Evolutionary conservation across 345 rosid genomes (phyloP).

Genomic region (Clausena lansium): DNA sequence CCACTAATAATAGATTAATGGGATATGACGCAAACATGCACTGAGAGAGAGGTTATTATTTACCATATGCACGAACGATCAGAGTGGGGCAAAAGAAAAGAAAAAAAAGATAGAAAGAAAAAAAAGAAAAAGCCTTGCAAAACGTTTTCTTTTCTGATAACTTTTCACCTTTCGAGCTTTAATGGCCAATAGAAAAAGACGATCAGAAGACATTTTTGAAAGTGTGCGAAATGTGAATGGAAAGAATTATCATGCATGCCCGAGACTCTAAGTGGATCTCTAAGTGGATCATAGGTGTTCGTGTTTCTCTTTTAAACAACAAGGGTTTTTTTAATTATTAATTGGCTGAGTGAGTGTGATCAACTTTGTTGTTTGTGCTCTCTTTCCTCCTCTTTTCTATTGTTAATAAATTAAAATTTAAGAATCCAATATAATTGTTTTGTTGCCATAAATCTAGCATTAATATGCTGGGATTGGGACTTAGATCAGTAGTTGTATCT

Average conservation of each 20-base stretch:
- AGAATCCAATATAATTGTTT: neutral
- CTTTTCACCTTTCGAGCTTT: no score
- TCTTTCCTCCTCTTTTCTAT: neutral
- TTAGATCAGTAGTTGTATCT: neutral
- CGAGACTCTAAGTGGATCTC: slow-evolving; percentile 7
- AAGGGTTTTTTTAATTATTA: slow-evolving; percentile 1
- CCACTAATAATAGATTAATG: neutral
- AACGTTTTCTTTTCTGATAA: neutral
- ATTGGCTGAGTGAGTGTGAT: neutral
- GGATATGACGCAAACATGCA: slow-evolving; percentile 7
- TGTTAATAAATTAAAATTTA: neutral
- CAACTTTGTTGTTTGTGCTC: neutral
- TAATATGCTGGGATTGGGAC: neutral
- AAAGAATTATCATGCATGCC: neutral
- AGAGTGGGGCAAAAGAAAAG: neutral
- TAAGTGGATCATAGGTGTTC: slow-evolving; percentile 2
- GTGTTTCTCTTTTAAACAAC: slow-evolving; percentile 17
- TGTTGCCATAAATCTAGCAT: neutral
- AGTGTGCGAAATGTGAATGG: slow-evolving; percentile 5
- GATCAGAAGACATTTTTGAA: neutral
- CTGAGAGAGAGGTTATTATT: neutral
- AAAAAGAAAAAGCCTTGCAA: neutral
- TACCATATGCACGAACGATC: neutral
- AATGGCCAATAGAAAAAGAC: neutral
- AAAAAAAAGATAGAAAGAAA: neutral